phyloP scores from a whole-genome alignment of 2,329 filamentous ascomycete species.

The Verticillium nubilum region DNA sequence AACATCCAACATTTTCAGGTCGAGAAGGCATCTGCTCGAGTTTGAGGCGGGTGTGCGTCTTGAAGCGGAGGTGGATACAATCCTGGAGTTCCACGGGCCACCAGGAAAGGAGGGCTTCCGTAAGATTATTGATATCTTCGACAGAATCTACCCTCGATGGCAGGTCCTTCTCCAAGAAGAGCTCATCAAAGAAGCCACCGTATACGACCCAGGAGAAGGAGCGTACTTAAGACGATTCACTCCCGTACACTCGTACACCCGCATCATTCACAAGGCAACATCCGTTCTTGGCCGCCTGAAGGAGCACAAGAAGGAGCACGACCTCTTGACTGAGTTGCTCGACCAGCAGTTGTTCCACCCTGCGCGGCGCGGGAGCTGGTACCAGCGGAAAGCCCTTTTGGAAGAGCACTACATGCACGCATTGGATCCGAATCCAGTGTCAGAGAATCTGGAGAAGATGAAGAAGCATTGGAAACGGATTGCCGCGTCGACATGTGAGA shows the following conservation, averaged over 20 bases:
- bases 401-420: constrained; percentile 93
- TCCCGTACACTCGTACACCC: constrained; percentile 87
- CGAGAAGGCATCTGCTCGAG: constrained; percentile 70
- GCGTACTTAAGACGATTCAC: constrained; percentile 86
- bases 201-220: constrained; percentile 80
- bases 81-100: constrained; percentile 74
- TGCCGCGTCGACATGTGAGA: constrained; percentile 76
- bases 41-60: constrained; percentile 83
- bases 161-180: constrained; percentile 66
- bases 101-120: constrained; percentile 60
- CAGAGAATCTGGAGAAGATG: constrained; percentile 41
- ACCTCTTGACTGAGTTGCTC: constrained; percentile 68
- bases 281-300: constrained; percentile 78
- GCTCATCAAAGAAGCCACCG: constrained; percentile 66
- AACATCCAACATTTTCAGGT: constrained; percentile 81
- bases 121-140: constrained; percentile 65
- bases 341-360: constrained; percentile 79
- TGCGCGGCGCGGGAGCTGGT: constrained; percentile 83
- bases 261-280: constrained; percentile 84
- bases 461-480: constrained; percentile 79
- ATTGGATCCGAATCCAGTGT: constrained; percentile 38
- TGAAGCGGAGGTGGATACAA: constrained; percentile 74
- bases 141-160: constrained; percentile 79
- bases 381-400: constrained; percentile 86
- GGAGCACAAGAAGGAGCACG: constrained; percentile 70